These are phyloP conservation scores for Dendrobium nobile DNA, from an alignment of 106 monocot genomes.

Conservation along the genomic window DNA sequence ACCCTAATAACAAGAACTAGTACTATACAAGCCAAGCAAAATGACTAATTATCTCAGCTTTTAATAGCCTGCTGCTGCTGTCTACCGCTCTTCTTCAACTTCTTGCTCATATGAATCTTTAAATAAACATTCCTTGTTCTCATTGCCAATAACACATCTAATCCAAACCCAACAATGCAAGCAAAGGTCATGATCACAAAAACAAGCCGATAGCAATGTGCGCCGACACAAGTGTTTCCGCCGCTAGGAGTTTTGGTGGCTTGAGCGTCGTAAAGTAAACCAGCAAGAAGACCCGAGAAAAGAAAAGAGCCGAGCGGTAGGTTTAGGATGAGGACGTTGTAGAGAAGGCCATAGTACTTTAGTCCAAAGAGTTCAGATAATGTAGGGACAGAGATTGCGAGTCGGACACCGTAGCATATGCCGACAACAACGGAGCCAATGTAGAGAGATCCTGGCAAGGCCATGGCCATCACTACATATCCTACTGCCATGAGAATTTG, in stretches of 20 bases:
- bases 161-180: conserved; percentile 57
- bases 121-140: conserved; percentile 54
- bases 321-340: conserved; percentile 93
- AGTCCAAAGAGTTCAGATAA: conserved; percentile 91
- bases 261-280: conserved; percentile 68
- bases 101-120: conserved; percentile 57
- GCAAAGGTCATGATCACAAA: conserved; percentile 79
- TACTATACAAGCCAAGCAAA: no score
- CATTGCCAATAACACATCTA: conserved; percentile 53
- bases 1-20: no score
- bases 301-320: conserved; percentile 95
- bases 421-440: conserved; percentile 84
- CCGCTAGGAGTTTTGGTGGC: conserved; percentile 46
- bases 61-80: neutral
- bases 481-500: conserved; percentile 81
- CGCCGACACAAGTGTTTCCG: conserved; percentile 70
- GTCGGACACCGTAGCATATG: conserved; percentile 77
- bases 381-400: conserved; percentile 72
- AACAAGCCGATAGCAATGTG: conserved; percentile 81
- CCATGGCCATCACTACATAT: conserved; percentile 67
- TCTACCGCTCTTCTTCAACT: conserved; percentile 11
- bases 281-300: conserved; percentile 92
- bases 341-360: conserved; percentile 86
- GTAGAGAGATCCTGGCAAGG: conserved; percentile 77
- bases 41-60: neutral